These are phyloP conservation scores for Aquilaria sinensis DNA, from an alignment of 345 rosid species.

Conservation along the genomic window DNA sequence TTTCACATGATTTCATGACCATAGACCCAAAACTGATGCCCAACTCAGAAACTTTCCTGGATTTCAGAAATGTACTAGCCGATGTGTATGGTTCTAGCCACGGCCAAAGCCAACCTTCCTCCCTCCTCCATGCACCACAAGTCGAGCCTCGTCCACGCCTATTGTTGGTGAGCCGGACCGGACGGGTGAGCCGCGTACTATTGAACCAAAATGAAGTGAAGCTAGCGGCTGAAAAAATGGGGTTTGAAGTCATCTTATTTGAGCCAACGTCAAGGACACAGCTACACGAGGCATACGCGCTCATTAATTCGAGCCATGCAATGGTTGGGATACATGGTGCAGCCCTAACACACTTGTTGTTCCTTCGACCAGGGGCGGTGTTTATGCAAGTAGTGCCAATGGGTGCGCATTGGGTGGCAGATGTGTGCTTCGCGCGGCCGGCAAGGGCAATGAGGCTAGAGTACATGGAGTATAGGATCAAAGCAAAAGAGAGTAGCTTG, in stretches of 20 bases:
- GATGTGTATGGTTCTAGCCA: slow-evolving; percentile 21
- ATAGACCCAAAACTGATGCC: slow-evolving; percentile 15
- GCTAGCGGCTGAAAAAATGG: slow-evolving; percentile 25
- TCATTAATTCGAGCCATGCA: slow-evolving; percentile 43
- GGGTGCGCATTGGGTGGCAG: slow-evolving; percentile 38
- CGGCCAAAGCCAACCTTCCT: background rate
- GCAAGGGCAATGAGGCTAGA: slow-evolving; percentile 40
- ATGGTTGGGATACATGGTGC: slow-evolving; percentile 65
- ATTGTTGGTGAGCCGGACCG: slow-evolving; percentile 23
- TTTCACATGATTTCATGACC: slow-evolving; percentile 44
- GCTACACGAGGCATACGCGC: slow-evolving; percentile 26
- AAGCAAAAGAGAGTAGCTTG: slow-evolving; percentile 43
- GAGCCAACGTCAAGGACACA: slow-evolving; percentile 21
- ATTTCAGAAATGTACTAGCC: slow-evolving; percentile 34
- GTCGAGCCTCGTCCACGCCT: slow-evolving; percentile 18
- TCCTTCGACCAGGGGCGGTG: slow-evolving; percentile 43
- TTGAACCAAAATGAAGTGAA: slow-evolving; percentile 24
- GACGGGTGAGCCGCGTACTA: slow-evolving; percentile 24
- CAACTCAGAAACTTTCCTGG: slow-evolving; percentile 21
- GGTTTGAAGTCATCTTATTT: slow-evolving; percentile 40
- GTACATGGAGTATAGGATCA: slow-evolving; percentile 34
- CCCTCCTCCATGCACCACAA: background rate
- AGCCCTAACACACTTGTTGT: slow-evolving; percentile 46
- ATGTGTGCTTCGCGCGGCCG: slow-evolving; percentile 29
- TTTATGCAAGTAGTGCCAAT: slow-evolving; percentile 52